Conservation (phyloP, 352 stramenopile species). For the Pythium graminicola region DNA sequence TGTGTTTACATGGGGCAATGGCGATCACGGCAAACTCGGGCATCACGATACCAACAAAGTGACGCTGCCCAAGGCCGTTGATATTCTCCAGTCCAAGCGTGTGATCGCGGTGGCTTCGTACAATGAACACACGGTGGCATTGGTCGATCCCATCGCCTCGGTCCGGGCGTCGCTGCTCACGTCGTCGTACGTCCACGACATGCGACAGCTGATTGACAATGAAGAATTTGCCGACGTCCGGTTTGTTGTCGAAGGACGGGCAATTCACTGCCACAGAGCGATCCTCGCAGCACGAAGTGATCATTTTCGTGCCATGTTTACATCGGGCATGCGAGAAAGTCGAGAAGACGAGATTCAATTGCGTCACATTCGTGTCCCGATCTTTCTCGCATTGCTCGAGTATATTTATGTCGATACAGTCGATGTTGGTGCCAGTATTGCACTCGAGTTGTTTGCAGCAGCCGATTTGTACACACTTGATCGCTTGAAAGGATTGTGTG, state of each 20-base stretch:
- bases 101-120: conserved; percentile 97
- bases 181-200: conserved; percentile 85
- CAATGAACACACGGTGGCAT: conserved; percentile 95
- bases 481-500: conserved; percentile 88
- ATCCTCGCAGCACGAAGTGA: conserved; percentile 92
- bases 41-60: conserved; percentile 94
- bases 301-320: conserved; percentile 93
- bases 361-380: conserved; percentile 81
- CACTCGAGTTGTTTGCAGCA: conserved; percentile 91
- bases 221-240: conserved; percentile 83
- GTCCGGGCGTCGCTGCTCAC: conserved; percentile 71
- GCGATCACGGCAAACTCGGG: conserved; percentile 92
- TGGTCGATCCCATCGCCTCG: conserved; percentile 80
- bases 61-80: conserved; percentile 90
- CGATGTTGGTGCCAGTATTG: conserved; percentile 87
- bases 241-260: conserved; percentile 82
- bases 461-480: conserved; percentile 94
- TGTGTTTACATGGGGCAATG: conserved; percentile 93
- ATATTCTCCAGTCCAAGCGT: conserved; percentile 87
- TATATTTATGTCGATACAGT: conserved; percentile 97
- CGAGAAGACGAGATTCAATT: conserved; percentile 85
- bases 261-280: conserved; percentile 81
- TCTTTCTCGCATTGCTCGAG: conserved; percentile 94
- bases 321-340: conserved; percentile 91
- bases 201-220: conserved; percentile 91